Conservation (phyloP, 139 green algal genomes). For the Gonium pectorale region DNA sequence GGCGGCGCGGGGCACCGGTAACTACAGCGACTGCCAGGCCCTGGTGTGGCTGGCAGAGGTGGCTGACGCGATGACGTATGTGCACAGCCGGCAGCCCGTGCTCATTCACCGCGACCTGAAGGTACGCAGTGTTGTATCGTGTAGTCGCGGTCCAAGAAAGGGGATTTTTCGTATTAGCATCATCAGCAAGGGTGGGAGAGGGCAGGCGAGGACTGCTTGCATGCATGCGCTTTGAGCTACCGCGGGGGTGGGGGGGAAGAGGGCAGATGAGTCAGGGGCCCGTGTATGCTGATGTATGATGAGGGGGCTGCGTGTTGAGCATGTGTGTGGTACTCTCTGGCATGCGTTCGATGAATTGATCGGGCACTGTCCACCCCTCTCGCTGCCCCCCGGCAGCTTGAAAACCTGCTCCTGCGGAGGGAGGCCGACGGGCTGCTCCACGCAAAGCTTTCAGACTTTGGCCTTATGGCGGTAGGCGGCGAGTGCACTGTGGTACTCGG, state of each 20-base stretch:
- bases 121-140: background rate
- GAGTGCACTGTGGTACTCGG: too few relatives aligned
- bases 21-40: conserved; percentile 29
- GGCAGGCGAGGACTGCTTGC: background rate
- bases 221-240: too few relatives aligned
- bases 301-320: too few relatives aligned
- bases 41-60: conserved; percentile 26
- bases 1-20: background rate
- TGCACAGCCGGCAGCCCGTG: conserved; percentile 32
- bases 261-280: too few relatives aligned
- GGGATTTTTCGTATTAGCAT: background rate
- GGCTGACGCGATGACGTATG: conserved; percentile 16
- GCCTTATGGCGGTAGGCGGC: conserved; percentile 12
- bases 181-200: background rate
- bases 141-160: background rate
- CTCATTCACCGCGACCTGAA: conserved; percentile 36
- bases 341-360: background rate
- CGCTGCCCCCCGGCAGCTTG: background rate
- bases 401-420: conserved; percentile 32
- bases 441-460: conserved; percentile 41
- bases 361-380: background rate
- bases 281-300: too few relatives aligned
- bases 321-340: background rate
- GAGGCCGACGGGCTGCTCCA: conserved; percentile 20
- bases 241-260: too few relatives aligned